A percentile compares a stretch with the other conserved stretches of the same genome.
phyloP scores from a whole-genome alignment of 2,329 filamentous ascomycete genomes.

The Tolypocladium tropicale region DNA sequence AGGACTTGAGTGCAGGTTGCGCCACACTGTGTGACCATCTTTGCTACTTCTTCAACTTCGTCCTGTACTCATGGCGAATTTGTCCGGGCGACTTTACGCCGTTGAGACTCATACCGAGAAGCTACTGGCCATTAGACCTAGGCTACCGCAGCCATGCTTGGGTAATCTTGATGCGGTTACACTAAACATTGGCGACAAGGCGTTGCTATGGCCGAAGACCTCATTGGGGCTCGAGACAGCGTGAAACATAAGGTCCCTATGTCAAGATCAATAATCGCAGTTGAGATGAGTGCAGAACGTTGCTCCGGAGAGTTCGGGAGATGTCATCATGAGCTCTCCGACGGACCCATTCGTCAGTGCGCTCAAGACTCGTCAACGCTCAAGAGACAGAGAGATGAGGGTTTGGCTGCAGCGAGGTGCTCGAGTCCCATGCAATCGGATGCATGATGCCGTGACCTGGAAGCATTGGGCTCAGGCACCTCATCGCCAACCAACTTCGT shows the following conservation, averaged over 20 bases:
- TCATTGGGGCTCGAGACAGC: conserved; percentile 11
- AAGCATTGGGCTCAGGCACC: conserved; percentile 7
- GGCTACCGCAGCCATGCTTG: neutral
- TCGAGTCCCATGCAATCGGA: conserved; percentile 3
- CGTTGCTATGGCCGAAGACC: conserved; percentile 12
- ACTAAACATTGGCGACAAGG: conserved; percentile 10
- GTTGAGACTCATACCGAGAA: neutral
- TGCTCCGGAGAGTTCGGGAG: neutral
- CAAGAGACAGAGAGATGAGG: conserved; percentile 12
- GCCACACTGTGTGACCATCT: no score
- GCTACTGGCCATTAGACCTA: neutral
- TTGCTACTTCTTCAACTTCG: neutral
- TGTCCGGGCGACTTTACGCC: neutral
- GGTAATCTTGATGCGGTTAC: neutral
- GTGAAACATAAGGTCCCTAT: conserved; percentile 10
- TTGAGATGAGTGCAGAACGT: conserved; percentile 1
- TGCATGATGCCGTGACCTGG: conserved; percentile 5
- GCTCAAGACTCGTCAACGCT: conserved; percentile 10
- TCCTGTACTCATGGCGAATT: neutral
- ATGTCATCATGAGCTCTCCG: neutral
- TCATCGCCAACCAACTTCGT: neutral
- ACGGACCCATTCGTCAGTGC: conserved; percentile 1
- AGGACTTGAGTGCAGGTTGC: no score
- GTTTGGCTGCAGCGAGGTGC: conserved; percentile 6
- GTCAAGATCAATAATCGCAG: conserved; percentile 1